Base-by-base conservation (phyloP, 1,284 basidiomycete species). In the Peniophora sp. region DNA sequence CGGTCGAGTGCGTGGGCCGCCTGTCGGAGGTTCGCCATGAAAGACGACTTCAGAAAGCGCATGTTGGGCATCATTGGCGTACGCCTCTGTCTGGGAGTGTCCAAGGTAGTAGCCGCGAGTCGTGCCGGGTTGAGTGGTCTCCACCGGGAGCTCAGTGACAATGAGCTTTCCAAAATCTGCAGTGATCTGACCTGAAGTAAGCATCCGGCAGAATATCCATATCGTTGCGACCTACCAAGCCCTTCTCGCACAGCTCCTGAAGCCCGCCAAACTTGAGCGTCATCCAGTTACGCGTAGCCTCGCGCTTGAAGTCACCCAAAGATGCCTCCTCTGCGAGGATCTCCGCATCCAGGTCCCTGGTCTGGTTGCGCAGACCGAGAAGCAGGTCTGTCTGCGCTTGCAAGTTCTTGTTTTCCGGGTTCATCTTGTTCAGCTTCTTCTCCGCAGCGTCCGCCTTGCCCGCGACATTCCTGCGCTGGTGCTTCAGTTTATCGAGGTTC, bases 391-490 rank as follows among this genome's bases (percentile, higher is more conserved):
- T 89, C 68, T 97, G 93, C 53, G 73, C 63, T 17, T 73, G 70
- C 34, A 94, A 69, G 60, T 90, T 88, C 75, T 97, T 97, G 72
- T 97, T 85, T 68, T 93, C 92, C 0, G 89, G 78, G 49, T 79
- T 81, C 93, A 97, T 97, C 72, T 89, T 96, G 63, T 78, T 79
- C 23, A 97, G 75, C 66, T 94, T 96, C 73, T 78, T 88, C 63
- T 97, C 93, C 0, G 92, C 92, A n/a, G 79, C 66, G 53, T 97
- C 94, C 0, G 92, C 90, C 55, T 89, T 88, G 23, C 77, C 66
- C 12, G 74, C 77, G 2, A 93, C 74, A 5, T 73, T 72, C 56
- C 84, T 83, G 51, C 92, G 76, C 17, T 84, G 75, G 19, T 82
- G 76, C 59, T 84, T 85, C 34, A 94, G 69, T 9, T 89, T 85